These are phyloP conservation scores for Fraxinus nigra DNA, from an alignment of 305 asterid species.

Conservation along the genomic window DNA sequence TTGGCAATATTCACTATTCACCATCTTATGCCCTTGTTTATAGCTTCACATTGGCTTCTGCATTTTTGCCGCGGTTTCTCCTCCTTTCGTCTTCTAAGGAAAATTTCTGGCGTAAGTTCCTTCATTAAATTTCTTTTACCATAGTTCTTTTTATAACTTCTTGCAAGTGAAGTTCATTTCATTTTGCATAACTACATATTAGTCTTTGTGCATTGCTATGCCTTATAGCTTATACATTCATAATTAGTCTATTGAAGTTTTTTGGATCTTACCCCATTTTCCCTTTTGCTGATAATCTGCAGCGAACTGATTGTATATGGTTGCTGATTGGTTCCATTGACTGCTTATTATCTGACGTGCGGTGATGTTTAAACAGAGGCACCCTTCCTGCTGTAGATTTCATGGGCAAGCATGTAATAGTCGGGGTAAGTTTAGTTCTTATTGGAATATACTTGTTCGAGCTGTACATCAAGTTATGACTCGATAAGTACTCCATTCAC, in stretches of 20 bases:
- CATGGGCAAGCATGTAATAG: constrained; percentile 57
- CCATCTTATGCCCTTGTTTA: constrained; percentile 22
- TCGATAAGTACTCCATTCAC: not conserved
- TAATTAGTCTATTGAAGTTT: no score
- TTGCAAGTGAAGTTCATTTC: no score
- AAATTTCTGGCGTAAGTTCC: no score
- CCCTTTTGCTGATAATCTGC: no score
- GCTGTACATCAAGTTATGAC: not conserved
- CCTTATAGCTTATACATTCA: no score
- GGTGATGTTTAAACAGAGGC: constrained; percentile 53
- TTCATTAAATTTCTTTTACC: no score
- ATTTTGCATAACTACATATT: no score
- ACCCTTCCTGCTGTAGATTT: constrained; percentile 93
- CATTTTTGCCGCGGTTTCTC: constrained; percentile 46
- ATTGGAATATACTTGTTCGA: constrained; percentile 22
- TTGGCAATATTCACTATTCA: not conserved
- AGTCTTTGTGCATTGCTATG: no score
- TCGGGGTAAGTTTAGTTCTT: constrained; percentile 55
- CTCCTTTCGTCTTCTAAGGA: no score
- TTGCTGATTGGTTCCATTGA: not conserved
- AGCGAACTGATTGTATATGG: no score
- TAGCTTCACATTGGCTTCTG: constrained; percentile 88
- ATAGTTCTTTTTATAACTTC: no score
- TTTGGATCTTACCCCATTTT: no score
- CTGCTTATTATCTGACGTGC: not conserved